Base-by-base conservation (phyloP, 148 eudicot genomes). In the Rhododendron kiyosumense region DNA sequence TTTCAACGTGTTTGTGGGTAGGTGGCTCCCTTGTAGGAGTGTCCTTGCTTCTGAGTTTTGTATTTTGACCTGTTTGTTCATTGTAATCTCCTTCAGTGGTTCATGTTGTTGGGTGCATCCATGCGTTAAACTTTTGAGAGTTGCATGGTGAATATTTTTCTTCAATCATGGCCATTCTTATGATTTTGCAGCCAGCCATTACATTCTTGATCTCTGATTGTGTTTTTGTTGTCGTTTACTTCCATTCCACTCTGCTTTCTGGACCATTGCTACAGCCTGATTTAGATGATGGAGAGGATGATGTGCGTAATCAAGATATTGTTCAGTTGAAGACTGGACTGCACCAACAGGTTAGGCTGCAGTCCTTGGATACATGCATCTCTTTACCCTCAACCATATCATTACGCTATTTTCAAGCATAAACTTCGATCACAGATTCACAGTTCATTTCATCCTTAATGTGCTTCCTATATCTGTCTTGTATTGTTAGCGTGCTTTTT, bases 221-320 rank as follows among this genome's bases (percentile, higher is more conserved):
- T 57, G 13, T 41, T 18, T 54, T 49, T 17, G 49, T 54, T 32
- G 18, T 90, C 15, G 67, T 81, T 26, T 78, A 30, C 24, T 38
- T 46, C 7, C 61, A 9, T 69, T 20, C 81, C 61, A 18, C 34
- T 10, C 84, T 71, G 67, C 59, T 81, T 83, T 69, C 52, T 77
- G 18, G 14, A 73, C 78, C 38, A 3, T 69, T 83, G 63, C 78
- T 81, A 83, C 92, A 96, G 99, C 99, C 99, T 88, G 97, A 89
- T 89, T 89, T 96, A 83, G 92, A 95, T 76, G 97, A 95, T 83
- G 91, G 92, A 73, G 99, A 93, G 87, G 95, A 95, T 85, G 96
- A 92, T 84, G 84, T 79, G 63, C 88, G 93, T 77, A 85, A 85
- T 81, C 86, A 91, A 84, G 96, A 95, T 74, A 88, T 92, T 78